A percentile compares a stretch with the other conserved stretches of the same genome.
Evolutionary conservation across 305 asterid species (phyloP).

Genomic region (Plantago coronopus): DNA sequence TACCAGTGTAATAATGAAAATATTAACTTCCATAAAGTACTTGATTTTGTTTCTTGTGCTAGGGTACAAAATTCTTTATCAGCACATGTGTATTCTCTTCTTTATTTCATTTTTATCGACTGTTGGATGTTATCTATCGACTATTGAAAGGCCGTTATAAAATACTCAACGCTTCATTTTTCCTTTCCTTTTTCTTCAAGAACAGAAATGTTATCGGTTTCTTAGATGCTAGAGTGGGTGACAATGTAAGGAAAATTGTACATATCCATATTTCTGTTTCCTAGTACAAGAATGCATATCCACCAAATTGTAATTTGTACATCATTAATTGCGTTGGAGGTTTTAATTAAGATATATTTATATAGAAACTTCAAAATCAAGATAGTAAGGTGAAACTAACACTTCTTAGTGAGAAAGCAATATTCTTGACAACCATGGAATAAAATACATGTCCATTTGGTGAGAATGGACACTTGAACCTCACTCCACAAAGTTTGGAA

Average conservation of each 20-base stretch:
- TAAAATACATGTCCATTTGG: constrained; percentile 35
- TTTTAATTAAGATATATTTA: background rate
- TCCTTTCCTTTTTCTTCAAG: too few species aligned
- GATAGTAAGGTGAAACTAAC: constrained; percentile 57
- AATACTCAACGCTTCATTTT: too few species aligned
- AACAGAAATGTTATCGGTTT: too few species aligned
- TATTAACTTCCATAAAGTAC: background rate
- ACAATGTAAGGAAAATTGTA: background rate
- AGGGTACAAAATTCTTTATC: background rate
- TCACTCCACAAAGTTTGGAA: constrained; percentile 20
- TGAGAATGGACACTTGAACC: constrained; percentile 36
- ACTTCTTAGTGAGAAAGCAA: constrained; percentile 40
- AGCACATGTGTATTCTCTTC: too few species aligned
- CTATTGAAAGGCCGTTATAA: too few species aligned
- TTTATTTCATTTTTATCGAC: too few species aligned
- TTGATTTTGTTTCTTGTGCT: background rate
- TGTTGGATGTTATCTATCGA: too few species aligned
- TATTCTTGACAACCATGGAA: constrained; percentile 25
- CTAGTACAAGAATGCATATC: constrained; percentile 1
- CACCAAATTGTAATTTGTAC: constrained; percentile 3
- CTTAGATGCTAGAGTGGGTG: background rate
- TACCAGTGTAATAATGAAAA: too few species aligned
- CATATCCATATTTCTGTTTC: too few species aligned
- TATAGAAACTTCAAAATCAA: constrained; percentile 35
- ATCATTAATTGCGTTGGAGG: background rate